Conservation (phyloP, 805 yeast genomes). For the Candida ortonii region DNA sequence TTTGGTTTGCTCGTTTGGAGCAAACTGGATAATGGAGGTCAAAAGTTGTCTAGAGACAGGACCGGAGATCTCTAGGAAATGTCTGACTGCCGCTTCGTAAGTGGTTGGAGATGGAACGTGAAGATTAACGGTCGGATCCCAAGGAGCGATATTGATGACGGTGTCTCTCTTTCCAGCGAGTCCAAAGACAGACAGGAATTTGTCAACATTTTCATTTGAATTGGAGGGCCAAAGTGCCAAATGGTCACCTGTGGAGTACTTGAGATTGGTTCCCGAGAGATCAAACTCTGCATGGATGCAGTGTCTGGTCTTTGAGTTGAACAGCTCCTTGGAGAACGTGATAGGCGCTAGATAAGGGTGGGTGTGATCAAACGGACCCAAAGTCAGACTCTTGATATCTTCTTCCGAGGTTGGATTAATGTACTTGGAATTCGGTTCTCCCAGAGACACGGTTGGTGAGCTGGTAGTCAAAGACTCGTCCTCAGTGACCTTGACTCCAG, state of each 20-base stretch:
- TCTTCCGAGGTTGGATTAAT: slow-evolving; percentile 37
- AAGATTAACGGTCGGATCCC: slow-evolving; percentile 62
- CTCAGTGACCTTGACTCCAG: slow-evolving; percentile 51
- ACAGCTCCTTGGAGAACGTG: slow-evolving; percentile 61
- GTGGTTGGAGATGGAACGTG: slow-evolving; percentile 78
- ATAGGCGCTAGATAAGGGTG: slow-evolving; percentile 84
- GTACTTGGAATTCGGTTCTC: slow-evolving; percentile 74
- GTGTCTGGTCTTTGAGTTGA: slow-evolving; percentile 59
- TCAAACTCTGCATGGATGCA: slow-evolving; percentile 93
- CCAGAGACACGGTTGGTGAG: slow-evolving; percentile 53
- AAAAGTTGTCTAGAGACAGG: slow-evolving; percentile 89
- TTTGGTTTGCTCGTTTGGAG: slow-evolving; percentile 64
- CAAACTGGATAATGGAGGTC: slow-evolving; percentile 70
- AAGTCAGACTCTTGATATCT: slow-evolving; percentile 34
- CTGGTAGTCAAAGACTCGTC: slow-evolving; percentile 30
- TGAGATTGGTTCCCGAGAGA: slow-evolving; percentile 65
- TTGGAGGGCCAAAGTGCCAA: slow-evolving; percentile 94
- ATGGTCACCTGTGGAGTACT: slow-evolving; percentile 94
- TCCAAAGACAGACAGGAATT: slow-evolving; percentile 62
- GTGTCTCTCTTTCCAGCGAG: slow-evolving; percentile 48
- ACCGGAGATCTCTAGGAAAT: slow-evolving; percentile 88
- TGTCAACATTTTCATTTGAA: slow-evolving; percentile 67
- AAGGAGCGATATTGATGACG: slow-evolving; percentile 61
- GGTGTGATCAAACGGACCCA: slow-evolving; percentile 75
- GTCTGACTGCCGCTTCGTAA: slow-evolving; percentile 80